phyloP scores from a whole-genome alignment of 352 stramenopile genomes.

The Phytopythium aichiense region DNA sequence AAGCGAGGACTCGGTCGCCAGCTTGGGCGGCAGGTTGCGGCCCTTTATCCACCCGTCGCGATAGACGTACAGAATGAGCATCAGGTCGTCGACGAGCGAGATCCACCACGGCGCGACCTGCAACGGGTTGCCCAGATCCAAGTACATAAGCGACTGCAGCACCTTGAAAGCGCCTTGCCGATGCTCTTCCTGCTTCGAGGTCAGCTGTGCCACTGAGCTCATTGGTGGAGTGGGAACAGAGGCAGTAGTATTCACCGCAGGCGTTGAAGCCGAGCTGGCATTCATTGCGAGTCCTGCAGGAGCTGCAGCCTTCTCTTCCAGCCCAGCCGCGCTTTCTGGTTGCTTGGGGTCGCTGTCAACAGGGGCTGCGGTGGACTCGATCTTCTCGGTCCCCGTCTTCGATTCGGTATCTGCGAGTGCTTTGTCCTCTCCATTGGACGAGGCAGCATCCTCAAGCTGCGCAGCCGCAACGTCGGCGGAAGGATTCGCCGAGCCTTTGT shows the following conservation, averaged over 20 bases:
- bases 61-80: slow-evolving; percentile 67
- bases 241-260: background rate
- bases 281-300: background rate
- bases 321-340: background rate
- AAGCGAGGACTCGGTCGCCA: slow-evolving; percentile 41
- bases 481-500: background rate
- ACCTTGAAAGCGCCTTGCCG: slow-evolving; percentile 34
- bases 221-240: background rate
- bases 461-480: background rate
- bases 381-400: background rate
- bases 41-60: slow-evolving; percentile 67
- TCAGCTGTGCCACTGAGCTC: background rate
- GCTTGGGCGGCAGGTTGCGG: slow-evolving; percentile 25
- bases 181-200: slow-evolving; percentile 7
- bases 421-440: background rate
- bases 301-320: background rate
- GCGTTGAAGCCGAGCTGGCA: background rate
- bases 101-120: slow-evolving; percentile 73
- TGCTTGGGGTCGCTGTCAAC: too few species aligned
- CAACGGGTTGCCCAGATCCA: slow-evolving; percentile 18
- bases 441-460: background rate
- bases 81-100: slow-evolving; percentile 65
- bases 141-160: slow-evolving; percentile 33
- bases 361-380: background rate
- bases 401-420: background rate